Evolutionary conservation across 768 basidiomycete species (phyloP), one percentile per base, ranked within the genome.

Genomic region (Russula sp.): DNA sequence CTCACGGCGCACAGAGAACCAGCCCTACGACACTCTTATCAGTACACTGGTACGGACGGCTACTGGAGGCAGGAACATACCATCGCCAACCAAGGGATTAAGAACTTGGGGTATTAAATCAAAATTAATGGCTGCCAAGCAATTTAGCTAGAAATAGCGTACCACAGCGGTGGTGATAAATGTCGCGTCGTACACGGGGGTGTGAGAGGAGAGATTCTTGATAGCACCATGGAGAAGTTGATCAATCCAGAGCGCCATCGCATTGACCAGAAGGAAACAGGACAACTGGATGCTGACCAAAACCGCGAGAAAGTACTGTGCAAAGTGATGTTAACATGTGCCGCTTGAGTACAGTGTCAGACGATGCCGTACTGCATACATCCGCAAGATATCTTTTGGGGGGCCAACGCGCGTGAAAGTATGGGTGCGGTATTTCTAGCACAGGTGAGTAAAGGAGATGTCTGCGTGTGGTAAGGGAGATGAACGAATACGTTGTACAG

Each of bases 191-290:
- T 84, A 84, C 3, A 77, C 43, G 0, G 35, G 13, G 0, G 74
- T 77, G 54, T 81, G 78, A 2, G 55, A 57, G 0, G 80, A 79
- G 9, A 84, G 75, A 0, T 63, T 36, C 2, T 67, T 71, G 48
- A 86, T 77, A 14, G 75, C 70, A 7, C 81, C 79, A 55, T 78
- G 77, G 36, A 77, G 60, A 32, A 86, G 74, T 53, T 82, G 75
- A 67, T 83, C 80, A 38, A 81, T 70, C 83, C 84, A 86, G 7
- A 85, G 77, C 36, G 77, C 77, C 70, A 79, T 78, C 7, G 78
- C 76, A 2, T 78, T 74, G 6, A 80, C 65, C 20, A 83, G 73
- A 49, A 81, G 74, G 69, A 83, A 85, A 2, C 76, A 73, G 54
- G 79, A 79, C 11, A 86, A 70, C 65, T 85, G 83, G 1, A 85